phyloP scores from a whole-genome alignment of 1,284 basidiomycete genomes.

The Trametes hirsuta region DNA sequence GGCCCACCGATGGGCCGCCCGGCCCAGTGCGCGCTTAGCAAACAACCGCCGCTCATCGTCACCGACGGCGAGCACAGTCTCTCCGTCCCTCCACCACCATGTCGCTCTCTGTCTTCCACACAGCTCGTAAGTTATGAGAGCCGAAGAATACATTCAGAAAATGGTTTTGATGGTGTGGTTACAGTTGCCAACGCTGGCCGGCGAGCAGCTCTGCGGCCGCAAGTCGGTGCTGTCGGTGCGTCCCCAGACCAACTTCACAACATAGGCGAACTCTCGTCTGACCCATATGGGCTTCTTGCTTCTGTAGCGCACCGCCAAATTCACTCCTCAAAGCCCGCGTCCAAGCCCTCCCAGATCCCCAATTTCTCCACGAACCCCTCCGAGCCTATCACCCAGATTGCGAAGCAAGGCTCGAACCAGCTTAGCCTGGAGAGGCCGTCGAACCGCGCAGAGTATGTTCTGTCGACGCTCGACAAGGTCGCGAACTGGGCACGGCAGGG shows the following conservation, averaged over 20 bases:
- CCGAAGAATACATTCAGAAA: neutral
- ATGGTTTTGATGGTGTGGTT: conserved; percentile 5
- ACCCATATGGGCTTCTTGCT: neutral
- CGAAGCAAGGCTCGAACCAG: conserved; percentile 82
- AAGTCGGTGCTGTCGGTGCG: conserved; percentile 50
- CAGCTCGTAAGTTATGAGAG: conserved; percentile 43
- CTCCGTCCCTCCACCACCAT: conserved; percentile 40
- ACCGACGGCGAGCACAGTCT: conserved; percentile 27
- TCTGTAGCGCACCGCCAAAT: conserved; percentile 54
- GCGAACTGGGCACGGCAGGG: conserved; percentile 98
- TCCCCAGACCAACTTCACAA: conserved; percentile 1
- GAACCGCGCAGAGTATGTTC: conserved; percentile 85
- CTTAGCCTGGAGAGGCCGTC: conserved; percentile 85
- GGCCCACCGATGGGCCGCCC: conserved; percentile 10
- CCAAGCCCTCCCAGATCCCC: conserved; percentile 41
- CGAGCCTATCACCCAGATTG: conserved; percentile 65
- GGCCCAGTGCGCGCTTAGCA: conserved; percentile 27
- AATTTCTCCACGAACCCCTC: conserved; percentile 48
- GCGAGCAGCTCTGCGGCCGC: conserved; percentile 49
- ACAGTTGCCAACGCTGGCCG: conserved; percentile 48
- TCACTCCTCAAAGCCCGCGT: conserved; percentile 51
- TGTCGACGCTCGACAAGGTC: conserved; percentile 95
- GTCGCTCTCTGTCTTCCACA: conserved; percentile 52
- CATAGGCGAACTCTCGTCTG: neutral
- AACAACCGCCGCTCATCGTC: conserved; percentile 31